Base-by-base conservation (phyloP, 2,329 filamentous ascomycete species). In the Paracoccidioides brasiliensis region DNA sequence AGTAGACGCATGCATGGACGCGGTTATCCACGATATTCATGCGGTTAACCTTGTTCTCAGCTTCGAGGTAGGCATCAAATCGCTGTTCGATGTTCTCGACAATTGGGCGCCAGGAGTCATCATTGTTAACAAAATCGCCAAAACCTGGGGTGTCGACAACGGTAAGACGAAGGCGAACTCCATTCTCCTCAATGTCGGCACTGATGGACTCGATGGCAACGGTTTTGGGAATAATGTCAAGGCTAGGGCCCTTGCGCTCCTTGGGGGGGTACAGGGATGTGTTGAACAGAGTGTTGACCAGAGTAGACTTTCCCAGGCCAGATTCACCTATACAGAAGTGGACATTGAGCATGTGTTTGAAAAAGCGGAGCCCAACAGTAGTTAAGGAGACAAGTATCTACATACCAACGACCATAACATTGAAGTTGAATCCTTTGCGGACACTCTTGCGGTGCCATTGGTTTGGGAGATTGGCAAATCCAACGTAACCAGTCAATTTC, bases 401-500 rank as follows among this genome's bases (percentile, higher is more conserved):
- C 90, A 70, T 80, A 97, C 93, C 93, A 76, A 98, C 93, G 75
- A 98, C 93, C 93, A 98, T 98, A 65, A 98, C 93, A 72, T 98
- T 98, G 81, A 98, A 98, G 82, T 97, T 98, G 83, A 98, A 98
- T 60, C 93, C 93, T 77, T 98, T 98, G 71, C 93, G 89, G 68
- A 98, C 93, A 83, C 90, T 96, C 86, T 98, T 98, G 75, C 93
- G 91, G 80, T 98, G 93, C 93, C 93, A 98, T 77, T 98, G 93
- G 78, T 98, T 98, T 62, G 93, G 93, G 70, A 98, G 77, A 74
- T 98, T 98, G 73, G 93, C 93, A 70, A 98, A 98, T 63, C 93
- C 93, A 68, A 98, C 93, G 68, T 97, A 98, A 69, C 93, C 93
- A 52, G 93, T 97, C 70, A 98, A 79, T 80, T 98, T 98, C 75